Evolutionary conservation across 78 protist species (phyloP).

Genomic region (Chrysochromulina tobinii): DNA sequence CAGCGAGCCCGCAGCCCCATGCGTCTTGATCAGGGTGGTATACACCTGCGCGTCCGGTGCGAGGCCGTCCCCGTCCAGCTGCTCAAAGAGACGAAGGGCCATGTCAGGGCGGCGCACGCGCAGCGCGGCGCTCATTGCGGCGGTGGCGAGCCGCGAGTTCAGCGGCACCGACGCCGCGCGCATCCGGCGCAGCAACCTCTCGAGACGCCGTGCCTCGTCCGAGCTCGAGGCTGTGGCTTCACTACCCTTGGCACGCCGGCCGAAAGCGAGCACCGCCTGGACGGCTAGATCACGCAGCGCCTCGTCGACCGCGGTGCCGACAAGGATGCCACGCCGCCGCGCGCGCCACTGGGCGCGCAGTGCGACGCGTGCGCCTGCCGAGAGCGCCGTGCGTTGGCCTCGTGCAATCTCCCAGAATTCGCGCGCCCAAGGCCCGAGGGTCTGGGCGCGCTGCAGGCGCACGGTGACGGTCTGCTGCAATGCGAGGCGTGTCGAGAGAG

Average conservation of each 20-base stretch:
- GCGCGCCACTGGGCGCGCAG: not conserved
- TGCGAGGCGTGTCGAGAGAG: not conserved
- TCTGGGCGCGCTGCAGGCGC: not conserved
- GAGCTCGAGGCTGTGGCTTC: too few species aligned
- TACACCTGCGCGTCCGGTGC: not conserved
- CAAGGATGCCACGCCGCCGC: not conserved
- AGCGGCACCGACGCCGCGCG: not conserved
- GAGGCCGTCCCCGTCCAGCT: not conserved
- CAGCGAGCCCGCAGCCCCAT: not conserved
- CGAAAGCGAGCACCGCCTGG: too few species aligned
- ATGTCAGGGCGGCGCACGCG: not conserved
- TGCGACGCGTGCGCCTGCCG: not conserved
- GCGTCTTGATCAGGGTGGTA: not conserved
- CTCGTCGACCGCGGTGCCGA: not conserved
- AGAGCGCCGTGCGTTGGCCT: not conserved
- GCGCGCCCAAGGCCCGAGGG: not conserved
- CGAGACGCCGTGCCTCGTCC: too few species aligned
- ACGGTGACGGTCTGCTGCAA: not conserved
- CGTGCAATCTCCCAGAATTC: not conserved
- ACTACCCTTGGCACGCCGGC: too few species aligned
- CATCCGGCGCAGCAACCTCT: not conserved
- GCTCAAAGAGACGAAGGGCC: not conserved
- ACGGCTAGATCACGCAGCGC: not conserved
- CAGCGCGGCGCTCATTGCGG: not conserved
- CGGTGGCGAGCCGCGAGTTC: not conserved